These are phyloP conservation scores for Eucalyptus virginea DNA, from an alignment of 345 rosid species.

Conservation along the genomic window DNA sequence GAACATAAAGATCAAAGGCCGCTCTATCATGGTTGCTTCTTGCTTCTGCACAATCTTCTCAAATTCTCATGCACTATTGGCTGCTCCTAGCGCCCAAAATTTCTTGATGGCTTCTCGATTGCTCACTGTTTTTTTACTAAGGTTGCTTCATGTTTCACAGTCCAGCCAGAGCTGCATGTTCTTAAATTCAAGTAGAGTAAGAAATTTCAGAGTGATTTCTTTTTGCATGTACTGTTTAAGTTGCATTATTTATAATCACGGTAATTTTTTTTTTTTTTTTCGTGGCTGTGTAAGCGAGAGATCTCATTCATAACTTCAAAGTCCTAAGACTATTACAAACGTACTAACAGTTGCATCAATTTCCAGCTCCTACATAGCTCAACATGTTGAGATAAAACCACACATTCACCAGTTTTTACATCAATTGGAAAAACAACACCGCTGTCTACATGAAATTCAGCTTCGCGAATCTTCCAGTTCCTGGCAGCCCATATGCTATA, in stretches of 20 bases:
- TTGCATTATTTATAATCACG: background rate
- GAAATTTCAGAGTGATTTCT: background rate
- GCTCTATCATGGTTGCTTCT: background rate
- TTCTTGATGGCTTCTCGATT: background rate
- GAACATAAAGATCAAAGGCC: background rate
- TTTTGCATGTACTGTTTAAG: background rate
- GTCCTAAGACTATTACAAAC: background rate
- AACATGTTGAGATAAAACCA: background rate
- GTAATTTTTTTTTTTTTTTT: background rate
- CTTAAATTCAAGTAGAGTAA: background rate
- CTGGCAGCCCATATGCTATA: background rate
- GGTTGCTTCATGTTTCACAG: background rate
- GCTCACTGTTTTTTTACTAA: background rate
- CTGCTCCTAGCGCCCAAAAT: background rate
- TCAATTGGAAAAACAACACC: background rate
- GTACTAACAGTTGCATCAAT: background rate
- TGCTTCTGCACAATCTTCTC: background rate
- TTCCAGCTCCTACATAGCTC: background rate
- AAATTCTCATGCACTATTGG: background rate
- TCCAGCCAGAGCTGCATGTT: background rate
- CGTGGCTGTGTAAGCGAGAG: background rate
- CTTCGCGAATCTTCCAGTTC: background rate
- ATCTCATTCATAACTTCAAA: background rate
- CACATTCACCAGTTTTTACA: background rate
- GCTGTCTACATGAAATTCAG: background rate